Conservation (phyloP, 768 basidiomycete species). For the Mycena polygramma region DNA sequence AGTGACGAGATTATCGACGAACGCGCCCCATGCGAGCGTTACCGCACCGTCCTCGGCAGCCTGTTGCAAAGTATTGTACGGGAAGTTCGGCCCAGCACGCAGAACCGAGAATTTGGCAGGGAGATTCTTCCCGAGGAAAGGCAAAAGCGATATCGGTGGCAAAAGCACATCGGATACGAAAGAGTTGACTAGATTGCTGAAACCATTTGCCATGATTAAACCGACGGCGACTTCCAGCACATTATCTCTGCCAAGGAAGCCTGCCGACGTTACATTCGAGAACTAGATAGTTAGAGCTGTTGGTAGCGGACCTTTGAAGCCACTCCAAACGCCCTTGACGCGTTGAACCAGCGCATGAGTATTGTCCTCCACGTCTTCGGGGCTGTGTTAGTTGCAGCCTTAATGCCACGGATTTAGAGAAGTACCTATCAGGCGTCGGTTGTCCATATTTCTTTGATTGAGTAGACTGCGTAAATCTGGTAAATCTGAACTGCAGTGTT, state of each 20-base stretch:
- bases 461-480: too few relatives aligned
- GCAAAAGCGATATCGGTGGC: slow-evolving; percentile 56
- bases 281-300: neutral
- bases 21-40: slow-evolving; percentile 54
- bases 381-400: too few relatives aligned
- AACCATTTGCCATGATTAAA: slow-evolving; percentile 55
- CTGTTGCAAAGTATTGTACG: slow-evolving; percentile 59
- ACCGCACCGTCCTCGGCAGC: slow-evolving; percentile 60
- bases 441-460: neutral
- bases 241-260: slow-evolving; percentile 55
- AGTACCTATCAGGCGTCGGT: slow-evolving; percentile 10
- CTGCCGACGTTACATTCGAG: slow-evolving; percentile 3
- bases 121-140: slow-evolving; percentile 58
- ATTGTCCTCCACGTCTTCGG: slow-evolving; percentile 11
- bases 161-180: slow-evolving; percentile 58
- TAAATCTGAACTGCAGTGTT: too few relatives aligned
- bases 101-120: slow-evolving; percentile 59
- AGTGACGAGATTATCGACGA: slow-evolving; percentile 52
- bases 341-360: slow-evolving; percentile 4
- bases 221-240: slow-evolving; percentile 62
- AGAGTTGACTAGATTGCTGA: slow-evolving; percentile 57
- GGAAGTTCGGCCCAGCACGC: slow-evolving; percentile 46
- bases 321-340: slow-evolving; percentile 18
- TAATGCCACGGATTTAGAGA: neutral
- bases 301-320: slow-evolving; percentile 19